Base-by-base conservation (phyloP, 2,329 filamentous ascomycete species). In the Chaetomium sp. region DNA sequence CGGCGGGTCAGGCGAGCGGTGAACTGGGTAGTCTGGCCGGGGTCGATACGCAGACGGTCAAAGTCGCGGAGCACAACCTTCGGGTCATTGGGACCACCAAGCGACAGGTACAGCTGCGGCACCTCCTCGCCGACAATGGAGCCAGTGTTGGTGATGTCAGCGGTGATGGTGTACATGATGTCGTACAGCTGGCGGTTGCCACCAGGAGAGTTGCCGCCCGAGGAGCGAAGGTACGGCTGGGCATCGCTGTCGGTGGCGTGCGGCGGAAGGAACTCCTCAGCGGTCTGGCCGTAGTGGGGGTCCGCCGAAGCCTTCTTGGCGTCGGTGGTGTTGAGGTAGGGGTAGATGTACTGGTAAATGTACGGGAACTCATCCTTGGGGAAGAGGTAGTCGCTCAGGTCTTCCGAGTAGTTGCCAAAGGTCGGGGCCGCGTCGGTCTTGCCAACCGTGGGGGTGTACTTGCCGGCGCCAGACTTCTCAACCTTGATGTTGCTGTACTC, bases 81-180 rank as follows among this genome's bases (percentile, higher is more conserved):
- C 3, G 84, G 81, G 66, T 96, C 88, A 40, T 85, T 79, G 0
- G 86, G 79, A 0, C 89, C 91, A 49, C 91, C 92, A 2, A 95
- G 87, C 35, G 80, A 84, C 53, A 97, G 68, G 71, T 97, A 92
- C 11, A 91, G 72, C 75, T 94, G 89, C 0, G 85, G 78, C 1
- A 94, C 79, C 67, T 89, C 87, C 42, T 89, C 86, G 34, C 87
- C 87, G 1, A 70, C 75, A 0, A 82, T 62, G 0, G 70, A 65
- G 37, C 89, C 89, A 2, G 80, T 88, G 76, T 95, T 94, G 61
- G 78, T 85, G 59, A 94, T 78, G 12, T 79, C 82, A 0, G 83
- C 85, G 0, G 80, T 80, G 14, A 88, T 80, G 9, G 76, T 82
- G 75, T 86, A 90, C 47, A 90, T 65, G 1, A 84, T 74, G 58